These are phyloP conservation scores for Boletus subparvulus DNA, from an alignment of 768 basidiomycete genomes.

Conservation along the genomic window DNA sequence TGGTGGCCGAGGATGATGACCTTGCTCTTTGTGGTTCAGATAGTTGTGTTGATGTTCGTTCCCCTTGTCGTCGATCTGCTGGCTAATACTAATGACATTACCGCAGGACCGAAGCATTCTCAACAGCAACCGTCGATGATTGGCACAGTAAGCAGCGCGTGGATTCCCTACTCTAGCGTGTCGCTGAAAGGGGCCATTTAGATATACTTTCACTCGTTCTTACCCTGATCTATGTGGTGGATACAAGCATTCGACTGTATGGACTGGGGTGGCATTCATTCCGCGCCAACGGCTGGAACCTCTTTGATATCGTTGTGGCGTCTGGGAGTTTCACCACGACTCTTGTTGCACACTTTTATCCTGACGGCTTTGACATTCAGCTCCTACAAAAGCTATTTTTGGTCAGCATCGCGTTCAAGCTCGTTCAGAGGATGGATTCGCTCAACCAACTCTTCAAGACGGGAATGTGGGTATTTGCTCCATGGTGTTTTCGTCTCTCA, in stretches of 20 bases:
- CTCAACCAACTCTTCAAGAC: constrained; percentile 97
- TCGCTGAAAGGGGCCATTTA: constrained; percentile 30
- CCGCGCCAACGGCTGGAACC: constrained; percentile 90
- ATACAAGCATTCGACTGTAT: constrained; percentile 72
- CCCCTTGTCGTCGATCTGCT: not conserved
- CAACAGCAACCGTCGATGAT: constrained; percentile 47
- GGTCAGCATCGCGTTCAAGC: constrained; percentile 90
- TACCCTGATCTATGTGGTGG: constrained; percentile 69
- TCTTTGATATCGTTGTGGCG: constrained; percentile 83
- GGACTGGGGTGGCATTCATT: constrained; percentile 87
- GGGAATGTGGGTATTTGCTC: constrained; percentile 63
- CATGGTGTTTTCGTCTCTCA: not conserved
- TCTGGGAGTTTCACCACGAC: constrained; percentile 83
- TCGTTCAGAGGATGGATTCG: constrained; percentile 83
- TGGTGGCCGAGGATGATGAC: constrained; percentile 89
- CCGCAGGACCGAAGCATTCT: constrained; percentile 77
- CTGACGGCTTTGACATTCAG: constrained; percentile 49
- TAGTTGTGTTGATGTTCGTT: constrained; percentile 76
- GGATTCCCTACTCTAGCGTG: constrained; percentile 1
- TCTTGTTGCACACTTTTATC: constrained; percentile 59
- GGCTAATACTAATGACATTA: not conserved
- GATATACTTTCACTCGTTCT: constrained; percentile 77
- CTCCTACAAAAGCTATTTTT: constrained; percentile 90
- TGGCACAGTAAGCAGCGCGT: constrained; percentile 53
- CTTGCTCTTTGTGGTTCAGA: constrained; percentile 74